phyloP scores from a whole-genome alignment of 2,329 filamentous ascomycete species.

The Biscogniauxia marginata region DNA sequence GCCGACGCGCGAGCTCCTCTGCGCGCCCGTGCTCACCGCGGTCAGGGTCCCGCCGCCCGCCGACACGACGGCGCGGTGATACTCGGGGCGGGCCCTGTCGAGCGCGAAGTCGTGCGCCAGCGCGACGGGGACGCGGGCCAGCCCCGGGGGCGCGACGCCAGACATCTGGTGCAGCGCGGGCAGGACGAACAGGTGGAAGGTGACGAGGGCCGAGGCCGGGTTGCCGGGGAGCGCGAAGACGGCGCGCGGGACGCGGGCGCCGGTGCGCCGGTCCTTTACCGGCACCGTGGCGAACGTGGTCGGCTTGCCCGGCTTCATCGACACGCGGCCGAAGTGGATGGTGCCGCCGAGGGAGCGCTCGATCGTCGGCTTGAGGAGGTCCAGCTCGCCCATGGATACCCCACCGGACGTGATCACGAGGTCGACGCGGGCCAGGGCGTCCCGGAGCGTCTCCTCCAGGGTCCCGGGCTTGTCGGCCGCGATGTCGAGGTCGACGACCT shows the following conservation, averaged over 20 bases:
- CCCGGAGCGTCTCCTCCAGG: constrained; percentile 74
- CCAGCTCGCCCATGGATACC: constrained; percentile 96
- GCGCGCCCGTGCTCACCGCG: constrained; percentile 82
- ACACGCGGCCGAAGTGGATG: constrained; percentile 93
- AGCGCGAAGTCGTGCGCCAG: constrained; percentile 71
- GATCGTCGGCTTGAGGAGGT: constrained; percentile 93
- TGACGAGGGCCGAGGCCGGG: constrained; percentile 88
- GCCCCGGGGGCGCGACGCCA: constrained; percentile 65
- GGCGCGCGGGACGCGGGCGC: constrained; percentile 61
- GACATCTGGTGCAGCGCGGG: constrained; percentile 77
- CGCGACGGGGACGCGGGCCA: constrained; percentile 70
- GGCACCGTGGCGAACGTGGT: constrained; percentile 93
- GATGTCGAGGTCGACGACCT: constrained; percentile 83
- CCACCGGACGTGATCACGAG: constrained; percentile 90
- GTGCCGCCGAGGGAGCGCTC: constrained; percentile 86
- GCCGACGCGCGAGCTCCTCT: constrained; percentile 85
- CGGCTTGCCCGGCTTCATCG: constrained; percentile 98
- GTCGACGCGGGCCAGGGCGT: constrained; percentile 71
- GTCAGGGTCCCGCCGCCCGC: constrained; percentile 67
- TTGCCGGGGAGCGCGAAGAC: constrained; percentile 94
- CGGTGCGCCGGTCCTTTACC: constrained; percentile 53
- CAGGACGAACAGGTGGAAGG: constrained; percentile 90
- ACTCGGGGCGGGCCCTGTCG: constrained; percentile 79
- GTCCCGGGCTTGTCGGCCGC: constrained; percentile 70
- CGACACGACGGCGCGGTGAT: constrained; percentile 78